Evolutionary conservation across 495 filamentous ascomycete species (phyloP).

Genomic region (Talaromyces thailandensis): DNA sequence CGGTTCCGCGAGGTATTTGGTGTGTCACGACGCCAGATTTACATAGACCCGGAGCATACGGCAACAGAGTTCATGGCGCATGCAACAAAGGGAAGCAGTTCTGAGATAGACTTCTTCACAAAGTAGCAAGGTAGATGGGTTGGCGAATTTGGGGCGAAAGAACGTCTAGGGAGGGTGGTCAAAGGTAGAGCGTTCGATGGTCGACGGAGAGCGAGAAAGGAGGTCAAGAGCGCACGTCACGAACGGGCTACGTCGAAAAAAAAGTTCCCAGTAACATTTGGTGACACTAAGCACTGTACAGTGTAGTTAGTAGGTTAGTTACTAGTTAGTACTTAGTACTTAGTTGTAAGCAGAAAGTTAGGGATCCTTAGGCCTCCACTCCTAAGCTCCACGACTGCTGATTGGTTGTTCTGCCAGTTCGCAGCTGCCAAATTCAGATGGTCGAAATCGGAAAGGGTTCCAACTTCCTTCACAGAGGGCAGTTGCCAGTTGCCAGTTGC

Average conservation of each 20-base stretch:
- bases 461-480: no score
- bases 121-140: neutral
- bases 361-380: neutral
- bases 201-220: constrained; percentile 8
- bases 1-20: neutral
- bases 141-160: constrained; percentile 1
- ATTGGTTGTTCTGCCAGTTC: neutral
- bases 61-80: neutral
- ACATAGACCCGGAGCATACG: neutral
- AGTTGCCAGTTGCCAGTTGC: neutral
- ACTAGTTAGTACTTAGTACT: no score
- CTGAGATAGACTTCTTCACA: neutral
- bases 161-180: constrained; percentile 4
- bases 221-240: constrained; percentile 2
- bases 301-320: no score
- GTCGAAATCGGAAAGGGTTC: no score
- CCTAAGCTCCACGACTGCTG: neutral
- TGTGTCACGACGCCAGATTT: constrained; percentile 1
- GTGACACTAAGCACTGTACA: neutral
- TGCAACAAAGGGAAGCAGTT: neutral
- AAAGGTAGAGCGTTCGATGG: constrained; percentile 4
- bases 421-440: neutral
- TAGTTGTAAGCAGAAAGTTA: no score
- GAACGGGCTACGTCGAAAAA: constrained; percentile 6
- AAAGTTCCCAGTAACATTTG: neutral